phyloP scores from a whole-genome alignment of 306 rosid genomes.

The Canavalia ensiformis region DNA sequence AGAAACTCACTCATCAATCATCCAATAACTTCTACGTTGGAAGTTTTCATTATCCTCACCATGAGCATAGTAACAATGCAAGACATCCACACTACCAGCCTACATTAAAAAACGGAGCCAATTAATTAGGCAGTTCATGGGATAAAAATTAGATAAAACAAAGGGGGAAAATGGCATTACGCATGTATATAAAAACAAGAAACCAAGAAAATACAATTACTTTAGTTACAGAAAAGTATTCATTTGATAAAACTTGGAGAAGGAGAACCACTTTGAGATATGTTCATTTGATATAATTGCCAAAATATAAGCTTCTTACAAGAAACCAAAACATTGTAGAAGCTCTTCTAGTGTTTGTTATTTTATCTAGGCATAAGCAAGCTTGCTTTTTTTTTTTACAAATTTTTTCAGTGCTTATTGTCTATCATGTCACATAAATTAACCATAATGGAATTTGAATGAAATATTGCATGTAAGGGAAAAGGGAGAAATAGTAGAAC shows the following conservation, averaged over 20 bases:
- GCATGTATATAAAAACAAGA: slow-evolving; percentile 2
- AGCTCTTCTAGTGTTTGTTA: not conserved
- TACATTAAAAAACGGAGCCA: slow-evolving; percentile 45
- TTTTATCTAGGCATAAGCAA: not conserved
- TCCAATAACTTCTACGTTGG: slow-evolving; percentile 85
- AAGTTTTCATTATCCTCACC: slow-evolving; percentile 77
- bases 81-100: slow-evolving; percentile 77
- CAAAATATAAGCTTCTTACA: not conserved
- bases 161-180: not conserved
- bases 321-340: not conserved
- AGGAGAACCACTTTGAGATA: not conserved
- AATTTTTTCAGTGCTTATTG: not conserved
- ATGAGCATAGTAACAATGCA: slow-evolving; percentile 86
- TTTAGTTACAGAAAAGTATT: slow-evolving; percentile 15
- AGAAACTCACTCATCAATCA: slow-evolving; percentile 76
- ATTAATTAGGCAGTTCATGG: slow-evolving; percentile 32
- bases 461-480: not conserved
- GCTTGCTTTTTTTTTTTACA: not conserved
- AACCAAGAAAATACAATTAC: not conserved
- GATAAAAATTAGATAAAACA: slow-evolving; percentile 4
- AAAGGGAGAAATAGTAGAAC: not conserved
- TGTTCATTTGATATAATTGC: slow-evolving; percentile 12
- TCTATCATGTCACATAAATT: slow-evolving; percentile 1
- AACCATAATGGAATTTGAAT: not conserved
- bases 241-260: not conserved